These are phyloP conservation scores for Plantago ovata DNA, from an alignment of 257 asterid species.

Conservation along the genomic window DNA sequence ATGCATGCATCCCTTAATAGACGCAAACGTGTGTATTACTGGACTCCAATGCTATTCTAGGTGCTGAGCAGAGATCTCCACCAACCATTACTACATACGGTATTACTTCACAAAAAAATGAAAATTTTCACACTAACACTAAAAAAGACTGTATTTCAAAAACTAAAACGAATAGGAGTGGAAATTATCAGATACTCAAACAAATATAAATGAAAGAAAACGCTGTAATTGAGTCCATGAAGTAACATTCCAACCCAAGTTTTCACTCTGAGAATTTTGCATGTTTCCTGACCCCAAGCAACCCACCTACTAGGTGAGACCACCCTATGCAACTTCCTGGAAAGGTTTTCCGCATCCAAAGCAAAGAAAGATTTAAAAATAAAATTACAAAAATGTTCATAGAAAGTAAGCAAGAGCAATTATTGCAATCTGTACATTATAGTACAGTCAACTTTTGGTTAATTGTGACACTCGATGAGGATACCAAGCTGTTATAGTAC, in stretches of 20 bases:
- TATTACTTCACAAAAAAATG: background rate
- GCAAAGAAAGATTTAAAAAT: too few relatives aligned
- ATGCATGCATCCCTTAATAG: background rate
- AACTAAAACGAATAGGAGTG: too few relatives aligned
- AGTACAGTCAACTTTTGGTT: background rate
- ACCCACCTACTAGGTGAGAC: conserved; percentile 5
- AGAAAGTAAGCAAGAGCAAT: background rate
- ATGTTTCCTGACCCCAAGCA: conserved; percentile 1
- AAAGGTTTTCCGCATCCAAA: background rate
- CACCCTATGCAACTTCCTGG: conserved; percentile 10
- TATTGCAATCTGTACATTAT: background rate
- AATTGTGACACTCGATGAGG: conserved; percentile 8
- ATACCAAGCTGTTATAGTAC: conserved; percentile 4
- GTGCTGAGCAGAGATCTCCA: too few relatives aligned
- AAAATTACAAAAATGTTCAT: too few relatives aligned
- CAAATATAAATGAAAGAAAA: background rate
- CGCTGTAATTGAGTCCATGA: background rate
- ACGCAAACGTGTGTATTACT: too few relatives aligned
- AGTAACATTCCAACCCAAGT: background rate
- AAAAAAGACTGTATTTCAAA: too few relatives aligned
- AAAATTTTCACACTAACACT: too few relatives aligned
- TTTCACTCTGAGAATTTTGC: background rate
- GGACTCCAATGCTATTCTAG: too few relatives aligned
- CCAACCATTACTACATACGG: background rate
- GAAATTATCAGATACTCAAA: too few relatives aligned